Evolutionary conservation across 768 basidiomycete genomes (phyloP), one percentile per base, ranked within the genome.

Genomic region (Pleurotus djamor): DNA sequence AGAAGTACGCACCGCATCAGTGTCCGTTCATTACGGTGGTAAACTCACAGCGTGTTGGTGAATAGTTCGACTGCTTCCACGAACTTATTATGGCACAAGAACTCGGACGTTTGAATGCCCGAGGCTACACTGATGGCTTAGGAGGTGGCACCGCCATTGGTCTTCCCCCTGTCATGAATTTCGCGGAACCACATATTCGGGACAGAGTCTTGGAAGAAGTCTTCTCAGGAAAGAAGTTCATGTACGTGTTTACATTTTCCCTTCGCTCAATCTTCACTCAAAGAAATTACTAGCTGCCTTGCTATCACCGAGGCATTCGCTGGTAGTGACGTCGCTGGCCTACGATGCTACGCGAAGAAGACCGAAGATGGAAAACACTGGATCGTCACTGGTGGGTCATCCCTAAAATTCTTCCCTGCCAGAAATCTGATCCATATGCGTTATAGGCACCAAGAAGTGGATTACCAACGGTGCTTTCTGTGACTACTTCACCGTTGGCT

Each of bases 241-340:
- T 92, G 61, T 56, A 44, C n/a, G 54, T 28, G 21, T 43, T 9
- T 5, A 17, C 45, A 47, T 47, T 12, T 21, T 44, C 33, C n/a
- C 35, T n/a, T 54, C 35, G 16, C 13, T n/a, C 35, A 4, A 9
- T 28, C 12, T 4, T 6, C 6, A 9, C 16, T 54, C 14, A 33
- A 36, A n/a, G 35, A 4, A 36, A 13, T 7, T 0, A 43, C 12
- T 44, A 56, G 54, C 21, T 84, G 82, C 58, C 75, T 92, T 28
- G 90, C 90, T 56, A 89, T 92, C 60, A 85, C 85, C 13, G 90
- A 92, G 68, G 87, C 90, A 0, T 87, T 85, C 66, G 90, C 88
- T 1, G 88, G 85, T 6, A 83, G 81, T 55, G 90, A 92, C 61
- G 89, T 92, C 12, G 70, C 64, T 63, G 87, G 88, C 37, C 72